Base-by-base conservation (phyloP, 768 basidiomycete genomes). In the Rhizopogon rudus region DNA sequence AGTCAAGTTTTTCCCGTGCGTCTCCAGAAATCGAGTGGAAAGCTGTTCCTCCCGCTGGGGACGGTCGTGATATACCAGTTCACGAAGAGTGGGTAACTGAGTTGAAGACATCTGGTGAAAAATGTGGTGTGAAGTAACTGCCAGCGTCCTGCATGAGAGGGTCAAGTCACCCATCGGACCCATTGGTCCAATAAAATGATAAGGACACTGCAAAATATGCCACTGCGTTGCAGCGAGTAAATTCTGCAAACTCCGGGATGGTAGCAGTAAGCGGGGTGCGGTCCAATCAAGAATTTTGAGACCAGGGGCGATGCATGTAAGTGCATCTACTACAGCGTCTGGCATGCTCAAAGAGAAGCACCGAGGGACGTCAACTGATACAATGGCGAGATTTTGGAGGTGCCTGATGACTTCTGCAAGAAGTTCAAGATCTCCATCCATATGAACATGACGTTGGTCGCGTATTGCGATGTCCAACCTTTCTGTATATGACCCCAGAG, bases 381-480 rank as follows among this genome's bases (percentile, higher is more conserved):
- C 50, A 22, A 70, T 58, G 16, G 58, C 40, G 2, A 69, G 61
- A 49, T 56, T 39, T 3, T 56, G 57, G 54, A 70, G 57, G 48
- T 28, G 49, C 17, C 31, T 20, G 44, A 68, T 58, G 29, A 63
- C 37, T 7, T 54, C 10, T 0, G 60, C 41, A 0, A 66, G 59
- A 13, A 42, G 40, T 1, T 59, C 44, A 1, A 44, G 49, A 4
- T 65, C 61, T 9, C 29, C 31, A 22, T 43, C 41, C 7, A 43
- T 29, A 6, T 39, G 16, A 6, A 49, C 35, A 2, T 44, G 7
- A 3, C 39, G 5, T 3, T 37, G 52, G 37, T 67, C 65, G 33
- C 65, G 64, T 6, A 65, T 56, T 31, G 54, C 61, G 13, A 69
- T 52, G 45, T 70, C 68, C 17, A 69, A 43, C 39, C 68, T 61